A percentile compares a stretch with the other conserved stretches of the same genome.
These are phyloP conservation scores for Imleria badia DNA, from an alignment of 768 basidiomycete genomes.

Conservation along the genomic window DNA sequence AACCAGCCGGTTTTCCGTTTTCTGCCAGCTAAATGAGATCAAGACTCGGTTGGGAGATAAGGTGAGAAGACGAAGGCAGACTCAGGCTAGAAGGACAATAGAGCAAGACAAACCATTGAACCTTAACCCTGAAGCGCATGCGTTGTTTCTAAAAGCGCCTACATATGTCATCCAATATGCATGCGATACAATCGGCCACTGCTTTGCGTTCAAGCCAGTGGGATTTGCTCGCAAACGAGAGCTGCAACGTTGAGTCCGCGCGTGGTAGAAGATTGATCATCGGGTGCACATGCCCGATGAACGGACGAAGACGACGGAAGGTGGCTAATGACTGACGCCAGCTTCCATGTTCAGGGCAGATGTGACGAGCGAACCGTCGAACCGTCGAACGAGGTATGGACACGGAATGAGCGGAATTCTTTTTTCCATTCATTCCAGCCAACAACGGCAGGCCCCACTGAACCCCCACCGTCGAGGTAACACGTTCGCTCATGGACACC, in stretches of 20 bases:
- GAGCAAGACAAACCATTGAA: conserved; percentile 17
- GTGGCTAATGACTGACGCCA: conserved; percentile 5
- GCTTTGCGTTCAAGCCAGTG: conserved; percentile 1
- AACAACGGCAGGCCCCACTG: conserved; percentile 1
- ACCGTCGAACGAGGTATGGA: background rate
- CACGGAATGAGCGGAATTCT: conserved; percentile 15
- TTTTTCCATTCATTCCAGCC: conserved; percentile 14
- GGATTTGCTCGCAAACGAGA: conserved; percentile 12
- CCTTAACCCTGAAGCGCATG: conserved; percentile 14
- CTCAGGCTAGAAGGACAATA: background rate
- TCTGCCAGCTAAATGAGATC: conserved; percentile 6
- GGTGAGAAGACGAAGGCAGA: conserved; percentile 19
- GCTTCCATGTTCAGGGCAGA: conserved; percentile 15
- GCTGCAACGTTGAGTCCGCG: conserved; percentile 25
- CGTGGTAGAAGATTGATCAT: conserved; percentile 28
- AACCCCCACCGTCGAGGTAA: conserved; percentile 1
- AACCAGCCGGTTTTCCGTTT: conserved; percentile 5
- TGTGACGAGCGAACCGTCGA: conserved; percentile 15
- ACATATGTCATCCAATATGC: background rate
- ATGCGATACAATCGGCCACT: background rate
- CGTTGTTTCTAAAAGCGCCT: background rate
- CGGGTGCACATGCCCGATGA: conserved; percentile 14
- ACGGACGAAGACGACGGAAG: conserved; percentile 13
- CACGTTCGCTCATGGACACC: background rate
- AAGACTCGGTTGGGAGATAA: conserved; percentile 23